Base-by-base conservation (phyloP, 805 yeast genomes). In the Nakazawaea ambrosiae region DNA sequence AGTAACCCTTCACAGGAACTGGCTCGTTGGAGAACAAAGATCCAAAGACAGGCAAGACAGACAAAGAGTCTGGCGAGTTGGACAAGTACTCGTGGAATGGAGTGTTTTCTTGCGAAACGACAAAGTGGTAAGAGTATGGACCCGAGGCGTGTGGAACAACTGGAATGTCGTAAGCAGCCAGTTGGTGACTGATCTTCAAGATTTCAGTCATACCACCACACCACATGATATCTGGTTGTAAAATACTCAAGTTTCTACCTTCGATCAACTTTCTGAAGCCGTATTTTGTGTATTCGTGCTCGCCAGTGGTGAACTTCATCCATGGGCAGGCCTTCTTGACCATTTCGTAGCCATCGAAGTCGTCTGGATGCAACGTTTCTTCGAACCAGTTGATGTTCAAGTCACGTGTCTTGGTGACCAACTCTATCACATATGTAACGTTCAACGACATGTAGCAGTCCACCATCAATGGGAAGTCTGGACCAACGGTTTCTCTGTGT, bases 71-170 rank as follows among this genome's bases (percentile, higher is more conserved):
- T 33, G 73, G 73, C 4, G 73, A 68, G 51, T 67, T 69, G 38
- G 72, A 70, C 35, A 69, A 53, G 43, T 69, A 69, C 49, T 68
- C 75, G 49, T 69, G 75, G 63, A 69, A 69, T 30, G 74, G 74
- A 22, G 75, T 67, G 49, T 69, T 68, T 43, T 60, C 59, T 46
- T 67, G 74, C 11, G 71, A 63, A 14, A 64, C 66, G 34, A 68
- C 73, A 45, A 68, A 68, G 48, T 68, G 74, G 51, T 69, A 68
- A 4, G 73, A 66, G 52, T 69, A 68, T 28, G 73, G 71, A 41
- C 75, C 74, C n/a, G 70, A 63, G 24, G 74, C 75, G 45, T 69
- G 75, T 25, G 73, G 73, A 39, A 69, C 75, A 32, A 69, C 71
- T 20, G 75, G 75, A 35, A 68, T 65, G 44, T 69, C 75, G 45